phyloP scores from a whole-genome alignment of 2,329 filamentous ascomycete species.

The Colletotrichum incanum region DNA sequence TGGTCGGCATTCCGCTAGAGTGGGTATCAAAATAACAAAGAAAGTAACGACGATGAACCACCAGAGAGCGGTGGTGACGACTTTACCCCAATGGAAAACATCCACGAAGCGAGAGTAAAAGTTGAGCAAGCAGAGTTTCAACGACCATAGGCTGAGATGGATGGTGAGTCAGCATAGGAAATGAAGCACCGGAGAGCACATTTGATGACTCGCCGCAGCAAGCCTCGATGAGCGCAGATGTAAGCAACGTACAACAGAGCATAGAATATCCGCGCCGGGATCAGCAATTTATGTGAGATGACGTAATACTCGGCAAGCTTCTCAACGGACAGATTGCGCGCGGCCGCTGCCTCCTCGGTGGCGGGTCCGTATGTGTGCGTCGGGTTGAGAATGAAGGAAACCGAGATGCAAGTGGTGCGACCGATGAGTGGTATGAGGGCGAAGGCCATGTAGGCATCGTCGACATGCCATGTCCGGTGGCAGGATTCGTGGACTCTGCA shows the following conservation, averaged over 20 bases:
- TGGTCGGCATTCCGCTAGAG: slow-evolving; percentile 49
- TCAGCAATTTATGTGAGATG: slow-evolving; percentile 48
- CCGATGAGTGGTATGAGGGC: slow-evolving; percentile 50
- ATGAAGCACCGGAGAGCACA: not conserved
- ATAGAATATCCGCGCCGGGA: slow-evolving; percentile 50
- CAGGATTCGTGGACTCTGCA: slow-evolving; percentile 49
- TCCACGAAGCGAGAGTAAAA: slow-evolving; percentile 52
- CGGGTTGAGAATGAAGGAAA: slow-evolving; percentile 49
- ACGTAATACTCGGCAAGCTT: slow-evolving; percentile 45
- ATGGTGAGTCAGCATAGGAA: slow-evolving; percentile 16
- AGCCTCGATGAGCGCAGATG: not conserved
- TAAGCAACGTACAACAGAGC: slow-evolving; percentile 48
- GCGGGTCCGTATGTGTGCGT: slow-evolving; percentile 43
- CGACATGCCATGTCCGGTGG: slow-evolving; percentile 51
- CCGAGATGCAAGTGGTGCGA: slow-evolving; percentile 47
- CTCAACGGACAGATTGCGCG: slow-evolving; percentile 37
- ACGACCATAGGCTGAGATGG: slow-evolving; percentile 48
- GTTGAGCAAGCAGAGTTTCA: slow-evolving; percentile 50
- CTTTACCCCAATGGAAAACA: slow-evolving; percentile 45
- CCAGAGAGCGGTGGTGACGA: slow-evolving; percentile 46
- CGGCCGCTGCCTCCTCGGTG: slow-evolving; percentile 43
- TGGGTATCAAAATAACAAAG: slow-evolving; percentile 48
- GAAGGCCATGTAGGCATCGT: slow-evolving; percentile 53
- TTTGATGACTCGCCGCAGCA: not conserved
- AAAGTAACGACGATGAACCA: slow-evolving; percentile 50